A percentile compares a stretch with the other conserved stretches of the same genome.
Conservation (phyloP, 805 yeast genomes). For the Sugiyamaella chiloensis region DNA sequence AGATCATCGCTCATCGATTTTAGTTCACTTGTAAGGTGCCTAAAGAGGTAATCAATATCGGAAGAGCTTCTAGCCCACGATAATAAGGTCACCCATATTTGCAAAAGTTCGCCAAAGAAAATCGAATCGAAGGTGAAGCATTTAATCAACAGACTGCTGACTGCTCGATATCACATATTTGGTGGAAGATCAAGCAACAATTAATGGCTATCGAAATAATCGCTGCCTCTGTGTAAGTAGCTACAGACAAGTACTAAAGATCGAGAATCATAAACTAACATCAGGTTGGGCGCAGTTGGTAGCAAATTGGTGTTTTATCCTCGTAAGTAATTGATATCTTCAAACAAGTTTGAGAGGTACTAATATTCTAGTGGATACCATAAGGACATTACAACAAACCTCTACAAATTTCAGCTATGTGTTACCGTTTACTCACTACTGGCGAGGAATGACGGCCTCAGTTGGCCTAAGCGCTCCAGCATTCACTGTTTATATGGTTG, state of each 20-base stretch:
- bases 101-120: no score
- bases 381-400: slow-evolving; percentile 42
- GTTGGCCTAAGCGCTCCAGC: slow-evolving; percentile 41
- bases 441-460: slow-evolving; percentile 41
- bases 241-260: no score
- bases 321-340: not conserved
- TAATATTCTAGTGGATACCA: slow-evolving; percentile 35
- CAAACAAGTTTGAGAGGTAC: not conserved
- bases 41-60: no score
- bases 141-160: no score
- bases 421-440: slow-evolving; percentile 38
- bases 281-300: slow-evolving; percentile 36
- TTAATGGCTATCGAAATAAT: slow-evolving; percentile 37
- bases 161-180: no score
- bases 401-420: slow-evolving; percentile 35
- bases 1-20: no score
- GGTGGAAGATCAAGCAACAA: not conserved
- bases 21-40: no score
- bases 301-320: slow-evolving; percentile 41
- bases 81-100: no score
- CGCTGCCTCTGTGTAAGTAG: slow-evolving; percentile 37
- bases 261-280: not conserved
- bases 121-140: no score
- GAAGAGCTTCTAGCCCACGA: no score
- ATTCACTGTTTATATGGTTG: slow-evolving; percentile 39